Conservation (phyloP, 2,329 filamentous ascomycete genomes). For the Trichoderma sp. region DNA sequence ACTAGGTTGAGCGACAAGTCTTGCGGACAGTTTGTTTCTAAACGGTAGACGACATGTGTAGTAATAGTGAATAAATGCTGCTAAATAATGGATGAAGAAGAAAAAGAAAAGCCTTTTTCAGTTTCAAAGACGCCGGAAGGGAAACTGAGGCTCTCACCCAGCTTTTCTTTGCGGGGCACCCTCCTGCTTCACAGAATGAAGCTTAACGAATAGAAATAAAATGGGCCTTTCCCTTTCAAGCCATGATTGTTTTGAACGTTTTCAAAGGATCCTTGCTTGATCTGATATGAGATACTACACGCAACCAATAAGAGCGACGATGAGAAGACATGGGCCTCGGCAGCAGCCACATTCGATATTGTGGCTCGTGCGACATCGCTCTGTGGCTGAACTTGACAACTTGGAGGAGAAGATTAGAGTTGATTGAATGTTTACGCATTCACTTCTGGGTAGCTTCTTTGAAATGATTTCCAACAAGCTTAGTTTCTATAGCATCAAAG, state of each 20-base stretch:
- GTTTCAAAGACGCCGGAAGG: too few relatives aligned
- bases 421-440: too few relatives aligned
- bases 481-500: background rate
- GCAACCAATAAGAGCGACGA: background rate
- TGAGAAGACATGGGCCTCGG: constrained; percentile 2
- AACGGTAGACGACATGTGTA: background rate
- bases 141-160: background rate
- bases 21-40: background rate
- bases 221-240: constrained; percentile 7
- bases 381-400: background rate
- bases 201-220: constrained; percentile 11
- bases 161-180: background rate
- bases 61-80: background rate
- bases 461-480: background rate
- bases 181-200: constrained; percentile 11
- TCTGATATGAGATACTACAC: background rate
- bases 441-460: background rate
- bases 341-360: background rate
- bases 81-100: too few relatives aligned
- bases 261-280: constrained; percentile 3
- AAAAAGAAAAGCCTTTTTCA: background rate
- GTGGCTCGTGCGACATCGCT: background rate
- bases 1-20: background rate
- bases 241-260: background rate
- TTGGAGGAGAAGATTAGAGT: background rate